Evolutionary conservation across 495 filamentous ascomycete species (phyloP).

Genomic region (Neurospora africana): DNA sequence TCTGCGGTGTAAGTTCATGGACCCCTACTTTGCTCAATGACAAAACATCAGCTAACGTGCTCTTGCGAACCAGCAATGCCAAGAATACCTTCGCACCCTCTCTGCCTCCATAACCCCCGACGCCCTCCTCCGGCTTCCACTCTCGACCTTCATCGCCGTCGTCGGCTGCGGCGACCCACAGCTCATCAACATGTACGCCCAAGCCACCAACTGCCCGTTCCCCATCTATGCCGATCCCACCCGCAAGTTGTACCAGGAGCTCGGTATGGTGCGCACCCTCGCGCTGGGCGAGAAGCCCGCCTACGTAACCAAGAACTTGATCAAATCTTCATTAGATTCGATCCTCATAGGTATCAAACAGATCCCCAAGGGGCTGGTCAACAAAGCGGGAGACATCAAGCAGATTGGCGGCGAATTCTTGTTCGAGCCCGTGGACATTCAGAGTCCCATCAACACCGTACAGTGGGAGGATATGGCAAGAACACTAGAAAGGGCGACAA

Average conservation of each 20-base stretch:
- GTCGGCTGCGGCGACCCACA: slow-evolving; percentile 71
- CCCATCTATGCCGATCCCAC: slow-evolving; percentile 77
- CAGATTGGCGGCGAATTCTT: slow-evolving; percentile 82
- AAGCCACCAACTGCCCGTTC: slow-evolving; percentile 55
- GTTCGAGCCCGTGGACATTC: slow-evolving; percentile 44
- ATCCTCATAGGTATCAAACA: slow-evolving; percentile 49
- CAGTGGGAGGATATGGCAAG: slow-evolving; percentile 12
- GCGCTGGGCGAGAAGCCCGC: slow-evolving; percentile 52
- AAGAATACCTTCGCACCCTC: slow-evolving; percentile 61
- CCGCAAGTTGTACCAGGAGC: slow-evolving; percentile 53
- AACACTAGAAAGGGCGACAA: slow-evolving; percentile 9
- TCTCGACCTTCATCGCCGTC: slow-evolving; percentile 55
- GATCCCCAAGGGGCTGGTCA: slow-evolving; percentile 37
- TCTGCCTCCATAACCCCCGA: slow-evolving; percentile 48
- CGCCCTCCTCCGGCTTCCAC: slow-evolving; percentile 41
- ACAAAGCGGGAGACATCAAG: slow-evolving; percentile 56
- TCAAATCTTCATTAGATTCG: slow-evolving; percentile 33
- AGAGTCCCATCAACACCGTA: slow-evolving; percentile 25
- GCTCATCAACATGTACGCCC: slow-evolving; percentile 59
- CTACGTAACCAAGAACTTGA: slow-evolving; percentile 49
- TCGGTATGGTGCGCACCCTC: slow-evolving; percentile 61
- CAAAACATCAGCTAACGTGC: slow-evolving; percentile 2
- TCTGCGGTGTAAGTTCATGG: slow-evolving; percentile 60
- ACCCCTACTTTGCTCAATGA: not conserved
- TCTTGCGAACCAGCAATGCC: slow-evolving; percentile 44